Percentiles rank a stretch among this genome's conserved stretches.
Conservation (phyloP, 306 rosid species). For the Trifolium fragiferum region DNA sequence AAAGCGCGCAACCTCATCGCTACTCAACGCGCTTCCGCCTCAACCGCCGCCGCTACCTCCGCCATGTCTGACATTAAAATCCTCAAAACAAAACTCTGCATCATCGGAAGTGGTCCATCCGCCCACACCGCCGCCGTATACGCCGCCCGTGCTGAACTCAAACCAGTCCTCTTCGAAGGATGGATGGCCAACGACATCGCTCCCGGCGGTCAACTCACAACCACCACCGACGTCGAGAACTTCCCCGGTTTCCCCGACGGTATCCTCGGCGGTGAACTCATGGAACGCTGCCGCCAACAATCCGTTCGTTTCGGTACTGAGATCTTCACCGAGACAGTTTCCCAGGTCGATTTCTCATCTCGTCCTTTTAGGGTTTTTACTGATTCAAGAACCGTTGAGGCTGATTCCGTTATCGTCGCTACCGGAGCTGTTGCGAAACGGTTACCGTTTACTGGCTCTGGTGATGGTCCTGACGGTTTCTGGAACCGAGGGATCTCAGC, state of each 20-base stretch:
- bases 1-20: slow-evolving; percentile 46
- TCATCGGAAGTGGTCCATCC: slow-evolving; percentile 90
- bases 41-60: background rate
- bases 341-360: slow-evolving; percentile 68
- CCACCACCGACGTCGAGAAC: slow-evolving; percentile 87
- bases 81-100: slow-evolving; percentile 71
- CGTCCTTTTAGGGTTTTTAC: slow-evolving; percentile 70
- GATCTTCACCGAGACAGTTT: slow-evolving; percentile 77
- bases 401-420: slow-evolving; percentile 70
- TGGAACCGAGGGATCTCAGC: slow-evolving; percentile 90
- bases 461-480: slow-evolving; percentile 65
- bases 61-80: slow-evolving; percentile 47
- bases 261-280: slow-evolving; percentile 73
- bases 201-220: slow-evolving; percentile 91
- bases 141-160: slow-evolving; percentile 85
- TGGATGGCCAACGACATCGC: slow-evolving; percentile 93
- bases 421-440: slow-evolving; percentile 89
- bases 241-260: slow-evolving; percentile 87
- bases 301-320: slow-evolving; percentile 77
- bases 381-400: slow-evolving; percentile 55
- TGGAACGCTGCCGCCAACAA: slow-evolving; percentile 71
- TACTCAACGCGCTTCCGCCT: slow-evolving; percentile 13
- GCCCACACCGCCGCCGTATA: slow-evolving; percentile 87
- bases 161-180: slow-evolving; percentile 83
- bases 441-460: slow-evolving; percentile 62